phyloP scores from a whole-genome alignment of 202 grass and related monocot species.

The Zoysia matrella region DNA sequence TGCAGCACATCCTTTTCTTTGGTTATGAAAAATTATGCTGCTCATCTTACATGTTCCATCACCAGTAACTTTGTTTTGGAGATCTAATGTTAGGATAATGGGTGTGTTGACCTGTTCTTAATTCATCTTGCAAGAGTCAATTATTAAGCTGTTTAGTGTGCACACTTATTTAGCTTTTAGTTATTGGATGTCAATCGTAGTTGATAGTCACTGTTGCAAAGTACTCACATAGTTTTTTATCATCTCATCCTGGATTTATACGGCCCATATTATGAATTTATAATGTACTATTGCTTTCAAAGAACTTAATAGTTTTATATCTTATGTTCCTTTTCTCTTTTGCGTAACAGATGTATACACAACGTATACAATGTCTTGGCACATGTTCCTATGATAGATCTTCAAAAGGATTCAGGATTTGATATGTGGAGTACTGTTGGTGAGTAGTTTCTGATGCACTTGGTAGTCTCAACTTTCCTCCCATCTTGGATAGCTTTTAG shows the following conservation, averaged over 20 bases:
- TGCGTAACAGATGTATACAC: slow-evolving; percentile 55
- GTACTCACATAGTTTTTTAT: slow-evolving; percentile 4
- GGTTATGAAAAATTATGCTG: background rate
- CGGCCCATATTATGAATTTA: background rate
- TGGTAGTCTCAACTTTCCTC: slow-evolving; percentile 6
- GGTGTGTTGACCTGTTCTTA: background rate
- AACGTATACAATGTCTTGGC: slow-evolving; percentile 73
- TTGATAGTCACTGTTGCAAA: background rate
- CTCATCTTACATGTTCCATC: background rate
- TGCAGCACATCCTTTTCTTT: slow-evolving; percentile 1
- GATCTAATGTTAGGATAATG: background rate
- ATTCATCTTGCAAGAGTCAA: slow-evolving; percentile 14
- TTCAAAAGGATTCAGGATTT: slow-evolving; percentile 63
- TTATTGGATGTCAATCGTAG: slow-evolving; percentile 20
- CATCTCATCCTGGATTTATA: background rate
- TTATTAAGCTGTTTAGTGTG: background rate
- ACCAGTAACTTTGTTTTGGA: slow-evolving; percentile 1
- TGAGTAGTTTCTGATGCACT: slow-evolving; percentile 44
- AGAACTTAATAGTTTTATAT: slow-evolving; percentile 21
- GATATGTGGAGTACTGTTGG: slow-evolving; percentile 81
- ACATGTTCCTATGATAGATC: slow-evolving; percentile 59
- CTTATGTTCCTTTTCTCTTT: slow-evolving; percentile 41
- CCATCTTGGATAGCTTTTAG: background rate
- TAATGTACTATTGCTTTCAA: background rate
- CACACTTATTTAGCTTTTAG: background rate